phyloP scores from a whole-genome alignment of 306 rosid species.

The Myrica gale region DNA sequence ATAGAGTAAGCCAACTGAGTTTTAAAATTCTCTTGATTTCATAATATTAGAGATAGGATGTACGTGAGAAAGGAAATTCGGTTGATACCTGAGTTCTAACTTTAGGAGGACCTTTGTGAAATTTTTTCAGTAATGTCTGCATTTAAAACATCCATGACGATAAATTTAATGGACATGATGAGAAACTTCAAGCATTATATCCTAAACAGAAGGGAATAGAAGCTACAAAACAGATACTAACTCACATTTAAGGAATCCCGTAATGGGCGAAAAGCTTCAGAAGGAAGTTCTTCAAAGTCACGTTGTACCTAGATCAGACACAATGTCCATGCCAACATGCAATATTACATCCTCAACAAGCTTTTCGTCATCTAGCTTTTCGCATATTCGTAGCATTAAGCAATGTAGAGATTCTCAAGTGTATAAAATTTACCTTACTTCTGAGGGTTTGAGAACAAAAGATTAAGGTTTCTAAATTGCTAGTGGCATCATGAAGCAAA shows the following conservation, averaged over 20 bases:
- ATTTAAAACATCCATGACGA: constrained; percentile 38
- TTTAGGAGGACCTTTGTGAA: constrained; percentile 94
- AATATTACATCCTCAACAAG: constrained; percentile 18
- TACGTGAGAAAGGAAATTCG: constrained; percentile 20
- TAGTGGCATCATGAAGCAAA: constrained; percentile 88
- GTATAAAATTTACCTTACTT: constrained; percentile 70
- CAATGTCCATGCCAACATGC: constrained; percentile 30
- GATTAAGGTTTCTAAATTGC: constrained; percentile 94
- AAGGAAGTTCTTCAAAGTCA: constrained; percentile 94
- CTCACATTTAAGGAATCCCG: constrained; percentile 98
- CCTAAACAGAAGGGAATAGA: background rate
- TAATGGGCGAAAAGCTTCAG: constrained; percentile 87
- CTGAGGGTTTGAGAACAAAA: constrained; percentile 97
- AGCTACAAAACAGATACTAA: constrained; percentile 31
- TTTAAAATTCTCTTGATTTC: constrained; percentile 21
- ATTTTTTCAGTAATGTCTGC: constrained; percentile 86
- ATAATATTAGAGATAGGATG: constrained; percentile 9
- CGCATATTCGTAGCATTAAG: constrained; percentile 16
- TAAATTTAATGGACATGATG: constrained; percentile 21
- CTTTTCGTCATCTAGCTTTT: constrained; percentile 3
- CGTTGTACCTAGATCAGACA: constrained; percentile 69
- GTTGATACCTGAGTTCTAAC: constrained; percentile 91
- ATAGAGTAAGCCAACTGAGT: constrained; percentile 38
- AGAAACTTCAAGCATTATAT: background rate
- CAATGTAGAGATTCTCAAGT: constrained; percentile 1